Evolutionary conservation across 768 basidiomycete genomes (phyloP), one percentile per base, ranked within the genome.

Genomic region (Boletales sp.): DNA sequence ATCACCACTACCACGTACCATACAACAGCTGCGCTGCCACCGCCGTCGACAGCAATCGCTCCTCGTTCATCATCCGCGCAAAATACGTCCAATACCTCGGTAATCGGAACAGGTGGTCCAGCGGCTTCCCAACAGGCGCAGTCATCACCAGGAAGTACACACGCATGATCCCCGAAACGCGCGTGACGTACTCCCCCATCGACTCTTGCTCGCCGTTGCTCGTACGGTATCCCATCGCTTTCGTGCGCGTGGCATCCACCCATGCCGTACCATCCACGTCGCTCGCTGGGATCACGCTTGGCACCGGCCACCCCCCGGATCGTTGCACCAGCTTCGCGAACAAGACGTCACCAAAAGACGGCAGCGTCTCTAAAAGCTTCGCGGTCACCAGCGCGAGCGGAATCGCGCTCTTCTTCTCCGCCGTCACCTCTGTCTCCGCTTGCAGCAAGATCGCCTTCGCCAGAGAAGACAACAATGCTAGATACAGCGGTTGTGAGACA

Each of bases 401-500:
- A 34, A 78, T 74, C 0, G 93, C 94, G 19, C 87, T 87, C 29
- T 83, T 82, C 60, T 87, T 84, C 68, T 94, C 90, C 3, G 94
- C 93, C 2, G 87, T 82, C 9, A 95, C 90, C 68, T 98, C 95
- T 0, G 85, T 87, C 72, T 97, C 94, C 15, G 94, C 94, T 71
- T 97, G 95, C 31, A 89, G 76, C 39, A 97, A 77, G 52, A 98
- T 84, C 15, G 83, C 74, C 64, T 98, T 97, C 41, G 91, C 75
- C 36, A 97, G 79, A n/a, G 93, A 87, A 18, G 90, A 94, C 40
- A 94, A 79, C 18, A 87, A 76, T 43, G 91, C 89, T 41, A 75
- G 66, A 64, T 93, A 94, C 46, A 88, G 70, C n/a, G 64, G 56
- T 34, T 56, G 53, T 12, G 67, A 62, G 47, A 63, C 57, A n/a